A percentile compares a stretch with the other conserved stretches of the same genome.
Evolutionary conservation across 371 early-diverging fungal genomes (phyloP).

Genomic region (Saksenaea vasiformis): DNA sequence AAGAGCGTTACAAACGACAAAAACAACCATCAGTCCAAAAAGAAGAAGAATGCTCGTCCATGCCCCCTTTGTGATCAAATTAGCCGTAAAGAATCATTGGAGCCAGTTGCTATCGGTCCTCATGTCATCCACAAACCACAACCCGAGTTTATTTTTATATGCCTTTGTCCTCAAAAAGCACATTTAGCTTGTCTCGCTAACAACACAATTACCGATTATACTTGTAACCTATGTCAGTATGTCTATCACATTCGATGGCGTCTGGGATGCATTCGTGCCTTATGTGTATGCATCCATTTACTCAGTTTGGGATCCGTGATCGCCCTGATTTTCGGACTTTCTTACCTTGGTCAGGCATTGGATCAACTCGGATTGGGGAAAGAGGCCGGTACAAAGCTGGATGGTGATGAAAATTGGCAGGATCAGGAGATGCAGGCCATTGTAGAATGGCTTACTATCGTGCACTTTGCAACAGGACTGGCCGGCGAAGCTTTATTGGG

Average conservation of each 20-base stretch:
- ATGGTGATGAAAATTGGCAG: conserved; percentile 52
- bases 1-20: background rate
- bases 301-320: conserved; percentile 34
- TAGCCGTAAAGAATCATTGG: background rate
- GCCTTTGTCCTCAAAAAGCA: conserved; percentile 21
- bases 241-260: conserved; percentile 22
- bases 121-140: conserved; percentile 17
- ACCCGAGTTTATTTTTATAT: conserved; percentile 10
- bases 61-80: conserved; percentile 11
- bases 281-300: conserved; percentile 19
- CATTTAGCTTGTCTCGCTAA: conserved; percentile 28
- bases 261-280: conserved; percentile 12
- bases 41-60: background rate
- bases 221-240: conserved; percentile 27
- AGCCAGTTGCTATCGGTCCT: conserved; percentile 7
- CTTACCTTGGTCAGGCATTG: conserved; percentile 31
- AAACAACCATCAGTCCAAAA: conserved; percentile 10
- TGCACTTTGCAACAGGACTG: conserved; percentile 40
- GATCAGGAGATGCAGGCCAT: conserved; percentile 42
- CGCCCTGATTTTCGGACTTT: conserved; percentile 37
- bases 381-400: conserved; percentile 39
- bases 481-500: conserved; percentile 45
- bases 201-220: conserved; percentile 6
- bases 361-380: conserved; percentile 39
- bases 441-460: conserved; percentile 38